These are phyloP conservation scores for Ilex paraguariensis DNA, from an alignment of 305 asterid species.

Conservation along the genomic window DNA sequence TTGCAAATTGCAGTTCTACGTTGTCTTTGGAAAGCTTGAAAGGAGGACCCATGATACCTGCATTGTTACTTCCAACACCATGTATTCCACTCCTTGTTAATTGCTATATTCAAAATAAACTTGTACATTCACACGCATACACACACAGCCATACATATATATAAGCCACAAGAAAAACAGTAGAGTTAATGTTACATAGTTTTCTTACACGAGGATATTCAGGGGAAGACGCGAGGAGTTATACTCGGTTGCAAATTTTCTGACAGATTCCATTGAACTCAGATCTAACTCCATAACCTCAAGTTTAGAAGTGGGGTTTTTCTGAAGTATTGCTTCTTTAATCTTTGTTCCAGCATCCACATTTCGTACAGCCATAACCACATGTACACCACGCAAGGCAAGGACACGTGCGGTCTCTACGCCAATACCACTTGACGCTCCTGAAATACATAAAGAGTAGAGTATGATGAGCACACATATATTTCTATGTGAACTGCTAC, in stretches of 20 bases:
- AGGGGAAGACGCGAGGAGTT: constrained; percentile 47
- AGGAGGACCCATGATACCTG: constrained; percentile 92
- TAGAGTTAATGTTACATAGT: neutral
- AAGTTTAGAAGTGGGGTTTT: constrained; percentile 53
- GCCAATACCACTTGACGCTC: constrained; percentile 90
- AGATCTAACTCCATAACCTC: constrained; percentile 77
- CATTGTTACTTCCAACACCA: constrained; percentile 61
- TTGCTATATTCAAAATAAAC: neutral
- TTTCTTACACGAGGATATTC: constrained; percentile 68
- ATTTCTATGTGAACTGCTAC: neutral
- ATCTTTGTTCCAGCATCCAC: constrained; percentile 36
- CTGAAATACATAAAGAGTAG: constrained; percentile 35
- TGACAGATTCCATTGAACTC: constrained; percentile 52
- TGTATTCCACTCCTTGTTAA: neutral
- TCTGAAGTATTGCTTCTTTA: constrained; percentile 43
- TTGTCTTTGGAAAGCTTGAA: constrained; percentile 71
- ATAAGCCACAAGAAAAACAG: neutral
- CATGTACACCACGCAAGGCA: constrained; percentile 52
- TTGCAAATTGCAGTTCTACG: constrained; percentile 87
- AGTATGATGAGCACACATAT: constrained; percentile 1
- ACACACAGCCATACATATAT: too few relatives aligned
- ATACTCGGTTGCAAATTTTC: constrained; percentile 69
- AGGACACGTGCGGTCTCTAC: constrained; percentile 62
- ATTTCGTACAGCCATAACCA: constrained; percentile 73
- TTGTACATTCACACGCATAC: neutral